phyloP scores from a whole-genome alignment of 208 protist genomes.

The Leishmania major region DNA sequence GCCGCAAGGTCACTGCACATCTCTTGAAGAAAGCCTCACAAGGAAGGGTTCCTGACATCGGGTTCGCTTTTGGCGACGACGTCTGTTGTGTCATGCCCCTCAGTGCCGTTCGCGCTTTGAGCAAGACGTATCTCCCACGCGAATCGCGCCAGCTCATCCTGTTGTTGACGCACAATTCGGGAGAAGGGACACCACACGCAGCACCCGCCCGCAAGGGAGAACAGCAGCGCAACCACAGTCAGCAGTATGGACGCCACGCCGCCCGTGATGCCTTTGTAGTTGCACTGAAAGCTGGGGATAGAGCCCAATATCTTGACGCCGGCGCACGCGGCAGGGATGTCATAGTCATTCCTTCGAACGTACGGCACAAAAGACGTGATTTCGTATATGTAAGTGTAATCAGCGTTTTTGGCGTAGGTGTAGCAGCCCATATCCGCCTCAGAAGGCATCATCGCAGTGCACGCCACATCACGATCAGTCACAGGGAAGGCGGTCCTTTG shows the following conservation, averaged over 20 bases:
- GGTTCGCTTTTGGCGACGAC: background rate
- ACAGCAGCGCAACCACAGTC: slow-evolving; percentile 27
- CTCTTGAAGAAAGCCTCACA: background rate
- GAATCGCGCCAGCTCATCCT: slow-evolving; percentile 31
- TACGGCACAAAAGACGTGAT: slow-evolving; percentile 39
- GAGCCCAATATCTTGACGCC: slow-evolving; percentile 1
- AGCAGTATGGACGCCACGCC: slow-evolving; percentile 22
- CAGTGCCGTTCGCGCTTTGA: background rate
- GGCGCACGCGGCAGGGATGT: slow-evolving; percentile 18
- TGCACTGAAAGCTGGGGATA: slow-evolving; percentile 33
- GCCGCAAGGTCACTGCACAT: background rate
- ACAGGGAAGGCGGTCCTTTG: slow-evolving; percentile 38
- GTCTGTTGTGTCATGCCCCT: background rate
- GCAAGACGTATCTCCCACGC: slow-evolving; percentile 16
- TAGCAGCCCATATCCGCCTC: slow-evolving; percentile 22
- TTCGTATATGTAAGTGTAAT: slow-evolving; percentile 49
- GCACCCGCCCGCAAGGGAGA: slow-evolving; percentile 30
- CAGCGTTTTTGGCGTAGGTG: background rate
- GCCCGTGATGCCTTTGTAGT: slow-evolving; percentile 7
- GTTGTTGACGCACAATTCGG: slow-evolving; percentile 27
- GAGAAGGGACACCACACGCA: slow-evolving; percentile 39
- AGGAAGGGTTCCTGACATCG: background rate
- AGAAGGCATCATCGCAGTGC: slow-evolving; percentile 24
- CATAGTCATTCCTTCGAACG: background rate
- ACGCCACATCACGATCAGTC: slow-evolving; percentile 24